Evolutionary conservation across 805 yeast species (phyloP).

Genomic region (Kodamaea restingae): DNA sequence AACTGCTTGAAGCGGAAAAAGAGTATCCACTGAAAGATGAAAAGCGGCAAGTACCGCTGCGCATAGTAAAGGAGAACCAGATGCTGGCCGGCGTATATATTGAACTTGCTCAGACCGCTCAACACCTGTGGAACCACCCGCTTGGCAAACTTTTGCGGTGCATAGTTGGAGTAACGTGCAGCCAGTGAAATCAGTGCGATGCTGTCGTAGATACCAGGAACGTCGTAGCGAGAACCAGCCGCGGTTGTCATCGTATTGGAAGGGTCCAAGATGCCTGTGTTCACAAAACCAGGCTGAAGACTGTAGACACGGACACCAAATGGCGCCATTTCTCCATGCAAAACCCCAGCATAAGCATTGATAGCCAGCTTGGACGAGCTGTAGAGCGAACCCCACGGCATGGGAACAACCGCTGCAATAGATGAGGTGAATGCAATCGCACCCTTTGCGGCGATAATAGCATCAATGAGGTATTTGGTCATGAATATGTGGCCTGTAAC

Average conservation of each 20-base stretch:
- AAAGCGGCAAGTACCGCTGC: slow-evolving; percentile 21
- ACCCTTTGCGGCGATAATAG: slow-evolving; percentile 31
- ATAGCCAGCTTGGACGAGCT: slow-evolving; percentile 39
- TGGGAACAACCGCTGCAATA: slow-evolving; percentile 26
- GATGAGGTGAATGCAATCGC: slow-evolving; percentile 37
- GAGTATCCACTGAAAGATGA: slow-evolving; percentile 20
- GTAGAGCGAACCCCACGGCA: slow-evolving; percentile 33
- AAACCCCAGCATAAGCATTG: slow-evolving; percentile 28
- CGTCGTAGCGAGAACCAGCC: slow-evolving; percentile 18
- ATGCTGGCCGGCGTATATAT: slow-evolving; percentile 25
- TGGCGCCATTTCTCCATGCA: slow-evolving; percentile 33
- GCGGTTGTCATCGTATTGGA: slow-evolving; percentile 6
- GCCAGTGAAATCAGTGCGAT: slow-evolving; percentile 16
- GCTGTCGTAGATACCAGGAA: slow-evolving; percentile 20
- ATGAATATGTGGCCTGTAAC: slow-evolving; percentile 37
- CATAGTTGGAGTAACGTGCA: slow-evolving; percentile 19
- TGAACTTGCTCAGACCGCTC: slow-evolving; percentile 21
- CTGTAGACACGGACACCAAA: slow-evolving; percentile 38
- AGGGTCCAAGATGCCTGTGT: slow-evolving; percentile 28
- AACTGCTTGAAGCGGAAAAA: slow-evolving; percentile 23
- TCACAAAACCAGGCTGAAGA: slow-evolving; percentile 39
- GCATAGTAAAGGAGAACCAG: slow-evolving; percentile 18
- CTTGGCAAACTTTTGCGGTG: slow-evolving; percentile 25
- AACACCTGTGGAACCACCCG: slow-evolving; percentile 18
- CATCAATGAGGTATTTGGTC: slow-evolving; percentile 28